Percentiles rank a stretch among this genome's conserved stretches.
Conservation (phyloP, 805 yeast species). For the Wickerhamomyces rabaulensis region DNA sequence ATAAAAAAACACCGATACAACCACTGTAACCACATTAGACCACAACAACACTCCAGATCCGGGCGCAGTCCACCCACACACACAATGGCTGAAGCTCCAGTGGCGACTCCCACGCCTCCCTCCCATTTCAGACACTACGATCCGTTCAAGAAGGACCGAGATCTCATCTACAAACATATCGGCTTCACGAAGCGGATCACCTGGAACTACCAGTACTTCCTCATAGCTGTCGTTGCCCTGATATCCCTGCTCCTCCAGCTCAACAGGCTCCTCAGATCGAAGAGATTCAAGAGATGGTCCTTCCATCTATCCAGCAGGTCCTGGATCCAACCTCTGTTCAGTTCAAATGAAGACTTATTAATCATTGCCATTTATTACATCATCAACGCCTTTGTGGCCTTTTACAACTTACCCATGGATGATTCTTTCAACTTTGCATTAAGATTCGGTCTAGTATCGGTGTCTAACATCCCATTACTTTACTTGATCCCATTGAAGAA, state of each 20-base stretch:
- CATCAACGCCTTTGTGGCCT: conserved; percentile 11
- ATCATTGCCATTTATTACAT: conserved; percentile 8
- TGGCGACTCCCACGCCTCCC: not conserved
- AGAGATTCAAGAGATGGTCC: not conserved
- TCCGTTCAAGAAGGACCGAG: conserved; percentile 19
- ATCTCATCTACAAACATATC: conserved; percentile 16
- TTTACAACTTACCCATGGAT: conserved; percentile 17
- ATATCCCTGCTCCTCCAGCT: not conserved
- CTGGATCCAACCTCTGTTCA: not conserved
- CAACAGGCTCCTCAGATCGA: not conserved
- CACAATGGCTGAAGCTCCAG: not conserved
- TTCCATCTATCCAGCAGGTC: not conserved
- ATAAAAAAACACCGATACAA: not conserved
- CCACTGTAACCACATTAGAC: too few relatives aligned
- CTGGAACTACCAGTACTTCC: conserved; percentile 17
- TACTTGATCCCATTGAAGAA: conserved; percentile 23
- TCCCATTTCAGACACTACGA: conserved; percentile 14
- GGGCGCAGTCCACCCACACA: not conserved
- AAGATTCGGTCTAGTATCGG: conserved; percentile 21
- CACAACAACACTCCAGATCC: not conserved
- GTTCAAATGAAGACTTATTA: conserved; percentile 5
- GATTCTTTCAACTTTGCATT: conserved; percentile 22
- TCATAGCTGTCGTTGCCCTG: conserved; percentile 2
- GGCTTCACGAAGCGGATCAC: conserved; percentile 17
- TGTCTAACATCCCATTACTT: conserved; percentile 22